These are phyloP conservation scores for Stephania yunnanensis DNA, from an alignment of 164 flowering plant genomes.

Conservation along the genomic window DNA sequence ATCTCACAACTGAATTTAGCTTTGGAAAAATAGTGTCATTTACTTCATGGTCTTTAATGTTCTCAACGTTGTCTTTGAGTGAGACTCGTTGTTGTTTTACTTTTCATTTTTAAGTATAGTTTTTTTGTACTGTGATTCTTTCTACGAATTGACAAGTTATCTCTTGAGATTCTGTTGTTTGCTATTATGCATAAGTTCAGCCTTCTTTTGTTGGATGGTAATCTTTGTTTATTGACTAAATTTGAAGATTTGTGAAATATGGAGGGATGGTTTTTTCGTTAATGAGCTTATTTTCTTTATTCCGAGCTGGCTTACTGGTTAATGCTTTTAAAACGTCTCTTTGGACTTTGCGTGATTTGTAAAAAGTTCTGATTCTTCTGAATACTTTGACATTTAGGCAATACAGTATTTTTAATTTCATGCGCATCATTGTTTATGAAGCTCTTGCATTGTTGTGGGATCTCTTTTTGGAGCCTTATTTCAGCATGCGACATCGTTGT, in stretches of 20 bases:
- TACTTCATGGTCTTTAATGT: not conserved
- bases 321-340: not conserved
- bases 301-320: not conserved
- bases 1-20: constrained; percentile 1
- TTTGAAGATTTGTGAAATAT: not conserved
- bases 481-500: not conserved
- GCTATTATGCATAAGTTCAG: not conserved
- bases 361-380: not conserved
- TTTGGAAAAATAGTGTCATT: not conserved
- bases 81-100: not conserved
- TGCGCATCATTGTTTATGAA: not conserved
- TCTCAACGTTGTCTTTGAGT: not conserved
- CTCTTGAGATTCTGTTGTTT: not conserved
- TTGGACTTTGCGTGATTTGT: not conserved
- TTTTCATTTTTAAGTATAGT: not conserved
- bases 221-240: not conserved
- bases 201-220: not conserved
- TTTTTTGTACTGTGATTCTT: not conserved
- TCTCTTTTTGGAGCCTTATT: not conserved
- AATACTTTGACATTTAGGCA: not conserved
- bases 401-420: not conserved
- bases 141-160: not conserved
- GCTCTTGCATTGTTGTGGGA: not conserved
- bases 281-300: not conserved
- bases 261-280: not conserved